phyloP scores from a whole-genome alignment of 1,284 basidiomycete species.

The Trichosporon sp. region DNA sequence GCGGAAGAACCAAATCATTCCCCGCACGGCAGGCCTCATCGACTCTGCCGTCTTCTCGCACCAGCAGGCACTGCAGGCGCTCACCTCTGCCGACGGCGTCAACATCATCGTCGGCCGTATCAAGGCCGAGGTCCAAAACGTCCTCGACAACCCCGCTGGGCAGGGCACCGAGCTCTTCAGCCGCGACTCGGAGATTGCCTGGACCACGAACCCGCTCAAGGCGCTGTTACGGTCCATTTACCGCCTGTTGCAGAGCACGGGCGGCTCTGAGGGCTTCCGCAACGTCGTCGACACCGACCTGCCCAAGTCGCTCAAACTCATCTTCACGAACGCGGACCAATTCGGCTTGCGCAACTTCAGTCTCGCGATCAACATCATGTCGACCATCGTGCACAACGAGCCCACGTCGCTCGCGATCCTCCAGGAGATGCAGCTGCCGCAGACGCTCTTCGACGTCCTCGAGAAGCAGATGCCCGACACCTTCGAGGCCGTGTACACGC shows the following conservation, averaged over 20 bases:
- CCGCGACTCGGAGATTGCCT: slow-evolving; percentile 22
- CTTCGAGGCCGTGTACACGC: slow-evolving; percentile 84
- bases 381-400: slow-evolving; percentile 98
- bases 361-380: slow-evolving; percentile 87
- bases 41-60: slow-evolving; percentile 78
- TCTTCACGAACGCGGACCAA: slow-evolving; percentile 73
- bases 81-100: slow-evolving; percentile 79
- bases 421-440: slow-evolving; percentile 86
- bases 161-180: slow-evolving; percentile 15
- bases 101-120: slow-evolving; percentile 80
- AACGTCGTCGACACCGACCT: slow-evolving; percentile 90
- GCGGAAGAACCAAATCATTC: slow-evolving; percentile 38
- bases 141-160: slow-evolving; percentile 7
- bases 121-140: slow-evolving; percentile 53
- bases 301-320: slow-evolving; percentile 77
- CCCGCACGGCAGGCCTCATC: slow-evolving; percentile 73
- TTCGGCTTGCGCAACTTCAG: slow-evolving; percentile 67
- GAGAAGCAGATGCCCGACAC: slow-evolving; percentile 80
- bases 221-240: slow-evolving; percentile 89
- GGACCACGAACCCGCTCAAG: slow-evolving; percentile 58
- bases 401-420: slow-evolving; percentile 89
- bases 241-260: slow-evolving; percentile 92
- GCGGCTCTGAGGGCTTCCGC: slow-evolving; percentile 87
- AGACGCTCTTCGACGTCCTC: slow-evolving; percentile 79
- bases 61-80: slow-evolving; percentile 79